Conservation (phyloP, 2,329 filamentous ascomycete species). For the Davidsoniella virescens region DNA sequence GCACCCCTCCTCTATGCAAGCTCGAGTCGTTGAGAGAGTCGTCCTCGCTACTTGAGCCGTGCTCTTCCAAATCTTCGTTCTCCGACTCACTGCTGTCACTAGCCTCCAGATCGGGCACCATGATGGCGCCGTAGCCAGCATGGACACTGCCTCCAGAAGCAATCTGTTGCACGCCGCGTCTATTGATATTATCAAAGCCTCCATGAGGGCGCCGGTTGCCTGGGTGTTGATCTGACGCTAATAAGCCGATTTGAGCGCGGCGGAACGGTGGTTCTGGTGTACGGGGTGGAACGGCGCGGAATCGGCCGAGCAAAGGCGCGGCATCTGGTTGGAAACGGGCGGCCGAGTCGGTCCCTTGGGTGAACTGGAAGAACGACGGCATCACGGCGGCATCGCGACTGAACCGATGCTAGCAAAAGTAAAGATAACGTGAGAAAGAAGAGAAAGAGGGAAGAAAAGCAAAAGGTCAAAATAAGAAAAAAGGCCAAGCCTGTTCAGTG, state of each 20-base stretch:
- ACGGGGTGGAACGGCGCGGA: conserved; percentile 42
- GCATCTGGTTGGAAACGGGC: conserved; percentile 34
- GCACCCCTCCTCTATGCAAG: neutral
- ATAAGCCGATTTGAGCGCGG: conserved; percentile 10
- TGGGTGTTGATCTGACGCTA: conserved; percentile 9
- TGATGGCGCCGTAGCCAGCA: conserved; percentile 38
- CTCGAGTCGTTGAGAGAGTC: no score
- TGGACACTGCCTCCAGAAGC: conserved; percentile 33
- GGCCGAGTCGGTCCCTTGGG: conserved; percentile 45
- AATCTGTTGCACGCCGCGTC: conserved; percentile 12
- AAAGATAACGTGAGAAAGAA: neutral
- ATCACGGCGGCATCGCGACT: conserved; percentile 22
- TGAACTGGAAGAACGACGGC: conserved; percentile 52
- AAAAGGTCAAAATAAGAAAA: neutral
- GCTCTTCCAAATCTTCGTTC: conserved; percentile 15
- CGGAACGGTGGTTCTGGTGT: conserved; percentile 6
- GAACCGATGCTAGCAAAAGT: neutral
- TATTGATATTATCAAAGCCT: conserved; percentile 22
- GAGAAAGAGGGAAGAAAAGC: neutral
- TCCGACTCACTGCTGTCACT: conserved; percentile 20
- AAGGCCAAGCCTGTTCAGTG: neutral
- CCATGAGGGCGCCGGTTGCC: conserved; percentile 10
- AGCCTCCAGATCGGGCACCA: conserved; percentile 26
- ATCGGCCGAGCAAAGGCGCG: conserved; percentile 47
- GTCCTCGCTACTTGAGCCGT: neutral